These are phyloP conservation scores for Euphorbia tirucalli DNA, from an alignment of 345 rosid genomes.

Conservation along the genomic window DNA sequence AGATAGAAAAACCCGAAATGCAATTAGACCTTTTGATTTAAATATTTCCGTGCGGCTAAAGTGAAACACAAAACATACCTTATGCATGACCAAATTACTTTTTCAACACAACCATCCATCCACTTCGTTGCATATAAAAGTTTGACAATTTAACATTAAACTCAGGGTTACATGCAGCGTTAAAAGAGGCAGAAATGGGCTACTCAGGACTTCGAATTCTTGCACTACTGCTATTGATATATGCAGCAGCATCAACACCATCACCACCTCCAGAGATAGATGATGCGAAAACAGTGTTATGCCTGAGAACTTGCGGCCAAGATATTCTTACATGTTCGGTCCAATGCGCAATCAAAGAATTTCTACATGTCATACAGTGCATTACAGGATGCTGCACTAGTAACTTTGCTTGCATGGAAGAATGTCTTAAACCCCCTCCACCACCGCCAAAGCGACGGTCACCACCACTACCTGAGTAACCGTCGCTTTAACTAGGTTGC, in stretches of 20 bases:
- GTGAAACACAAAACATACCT: not conserved
- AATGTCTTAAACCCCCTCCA: not conserved
- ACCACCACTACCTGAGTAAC: not conserved
- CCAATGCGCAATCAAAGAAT: not conserved
- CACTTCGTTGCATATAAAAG: not conserved
- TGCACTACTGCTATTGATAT: not conserved
- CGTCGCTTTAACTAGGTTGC: not conserved
- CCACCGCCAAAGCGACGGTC: not conserved
- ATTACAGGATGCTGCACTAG: not conserved
- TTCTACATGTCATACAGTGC: not conserved
- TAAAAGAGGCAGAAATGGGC: not conserved
- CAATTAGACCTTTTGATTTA: not conserved
- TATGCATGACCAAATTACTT: not conserved
- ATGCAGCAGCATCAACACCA: not conserved
- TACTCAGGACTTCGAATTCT: not conserved
- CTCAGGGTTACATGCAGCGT: not conserved
- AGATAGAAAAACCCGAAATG: not conserved
- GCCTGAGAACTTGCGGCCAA: not conserved
- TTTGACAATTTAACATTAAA: not conserved
- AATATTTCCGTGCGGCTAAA: not conserved
- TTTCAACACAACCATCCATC: not conserved
- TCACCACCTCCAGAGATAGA: not conserved
- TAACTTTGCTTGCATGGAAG: not conserved
- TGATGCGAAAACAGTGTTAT: not conserved
- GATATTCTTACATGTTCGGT: not conserved